Conservation (phyloP, 805 yeast species). For the Yamadazyma paraphyllophila region DNA sequence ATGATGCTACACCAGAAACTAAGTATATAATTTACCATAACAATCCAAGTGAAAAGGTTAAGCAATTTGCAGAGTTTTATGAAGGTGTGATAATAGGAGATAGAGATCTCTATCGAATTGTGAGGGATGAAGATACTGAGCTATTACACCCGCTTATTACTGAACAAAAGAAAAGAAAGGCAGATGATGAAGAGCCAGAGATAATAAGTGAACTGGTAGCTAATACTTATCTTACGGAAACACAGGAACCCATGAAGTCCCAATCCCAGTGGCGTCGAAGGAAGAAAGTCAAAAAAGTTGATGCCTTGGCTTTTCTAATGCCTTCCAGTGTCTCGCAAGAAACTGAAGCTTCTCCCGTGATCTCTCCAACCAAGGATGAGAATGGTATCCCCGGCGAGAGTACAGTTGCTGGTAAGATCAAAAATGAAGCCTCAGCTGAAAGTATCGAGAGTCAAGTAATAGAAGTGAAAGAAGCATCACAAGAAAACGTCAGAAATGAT, state of each 20-base stretch:
- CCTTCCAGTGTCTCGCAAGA: constrained; percentile 3
- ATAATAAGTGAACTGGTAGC: neutral
- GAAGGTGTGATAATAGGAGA: constrained; percentile 3
- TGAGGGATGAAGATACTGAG: constrained; percentile 1
- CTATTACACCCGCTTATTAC: neutral
- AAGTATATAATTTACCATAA: constrained; percentile 4
- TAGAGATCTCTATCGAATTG: constrained; percentile 5
- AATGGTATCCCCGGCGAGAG: too few species aligned
- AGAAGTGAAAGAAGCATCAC: too few species aligned
- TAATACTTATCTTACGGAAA: neutral
- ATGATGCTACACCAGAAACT: neutral
- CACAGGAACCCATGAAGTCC: neutral
- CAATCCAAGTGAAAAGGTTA: constrained; percentile 1
- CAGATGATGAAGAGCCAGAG: constrained; percentile 4
- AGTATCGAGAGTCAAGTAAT: too few species aligned
- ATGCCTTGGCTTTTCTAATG: constrained; percentile 9
- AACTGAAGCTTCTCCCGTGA: neutral
- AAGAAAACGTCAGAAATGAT: too few species aligned
- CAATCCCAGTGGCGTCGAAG: constrained; percentile 7
- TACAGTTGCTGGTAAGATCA: too few species aligned
- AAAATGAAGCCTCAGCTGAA: too few species aligned
- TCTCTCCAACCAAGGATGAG: too few species aligned
- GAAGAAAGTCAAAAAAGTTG: constrained; percentile 6
- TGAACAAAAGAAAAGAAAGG: neutral
- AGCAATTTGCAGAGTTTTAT: constrained; percentile 5